phyloP scores from a whole-genome alignment of 208 protist genomes.

The Trichomonas tenax region DNA sequence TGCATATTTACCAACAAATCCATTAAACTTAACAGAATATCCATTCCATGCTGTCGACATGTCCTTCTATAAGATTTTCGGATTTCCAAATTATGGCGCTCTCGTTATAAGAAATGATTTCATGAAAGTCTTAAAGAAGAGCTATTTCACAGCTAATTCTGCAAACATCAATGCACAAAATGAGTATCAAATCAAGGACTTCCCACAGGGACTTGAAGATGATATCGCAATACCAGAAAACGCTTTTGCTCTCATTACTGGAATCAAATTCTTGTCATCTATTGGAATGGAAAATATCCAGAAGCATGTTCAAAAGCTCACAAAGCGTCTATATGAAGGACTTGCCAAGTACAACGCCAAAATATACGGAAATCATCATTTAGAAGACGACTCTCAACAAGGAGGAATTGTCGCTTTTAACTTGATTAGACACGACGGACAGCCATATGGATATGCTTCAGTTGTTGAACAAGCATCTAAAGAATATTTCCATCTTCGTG shows the following conservation, averaged over 20 bases:
- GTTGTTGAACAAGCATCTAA: neutral
- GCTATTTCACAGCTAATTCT: neutral
- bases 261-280: neutral
- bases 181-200: neutral
- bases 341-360: neutral
- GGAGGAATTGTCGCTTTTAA: constrained; percentile 13
- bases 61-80: constrained; percentile 28
- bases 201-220: constrained; percentile 6
- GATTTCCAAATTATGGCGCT: neutral
- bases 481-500: neutral
- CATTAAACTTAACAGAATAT: neutral
- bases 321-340: neutral
- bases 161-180: neutral
- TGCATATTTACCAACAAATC: constrained; percentile 21
- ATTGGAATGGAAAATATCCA: neutral
- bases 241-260: neutral
- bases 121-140: neutral
- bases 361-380: constrained; percentile 22
- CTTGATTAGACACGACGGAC: neutral
- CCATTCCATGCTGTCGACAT: constrained; percentile 4
- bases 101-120: neutral
- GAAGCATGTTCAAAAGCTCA: neutral
- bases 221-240: neutral
- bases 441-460: neutral
- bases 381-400: neutral